These are phyloP conservation scores for Hypericum androsaemum DNA, from an alignment of 345 rosid genomes.

Conservation along the genomic window DNA sequence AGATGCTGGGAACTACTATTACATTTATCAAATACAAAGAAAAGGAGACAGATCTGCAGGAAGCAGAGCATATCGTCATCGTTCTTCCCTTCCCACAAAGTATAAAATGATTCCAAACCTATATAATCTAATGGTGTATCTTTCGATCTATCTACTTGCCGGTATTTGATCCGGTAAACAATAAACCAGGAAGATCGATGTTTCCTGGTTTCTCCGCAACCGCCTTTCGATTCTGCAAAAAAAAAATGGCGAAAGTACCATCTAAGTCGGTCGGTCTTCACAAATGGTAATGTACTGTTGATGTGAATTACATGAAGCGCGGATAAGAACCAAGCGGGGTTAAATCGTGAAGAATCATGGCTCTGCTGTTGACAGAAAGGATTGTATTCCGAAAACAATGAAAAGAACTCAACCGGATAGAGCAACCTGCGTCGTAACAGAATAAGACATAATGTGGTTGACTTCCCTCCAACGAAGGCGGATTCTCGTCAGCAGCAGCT, in stretches of 20 bases:
- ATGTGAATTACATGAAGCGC: neutral
- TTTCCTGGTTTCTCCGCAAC: neutral
- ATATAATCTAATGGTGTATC: too few relatives aligned
- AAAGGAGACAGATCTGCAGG: too few relatives aligned
- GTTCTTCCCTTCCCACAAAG: neutral
- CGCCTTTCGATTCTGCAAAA: conserved; percentile 10
- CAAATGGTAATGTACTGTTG: neutral
- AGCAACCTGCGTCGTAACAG: conserved; percentile 54
- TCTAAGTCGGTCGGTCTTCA: neutral
- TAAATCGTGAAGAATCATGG: conserved; percentile 15
- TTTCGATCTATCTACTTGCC: too few relatives aligned
- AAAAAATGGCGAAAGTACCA: neutral
- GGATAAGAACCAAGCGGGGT: conserved; percentile 21
- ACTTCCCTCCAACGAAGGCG: conserved; percentile 75
- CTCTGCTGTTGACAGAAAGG: conserved; percentile 56
- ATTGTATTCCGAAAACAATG: conserved; percentile 78
- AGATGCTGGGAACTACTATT: too few relatives aligned
- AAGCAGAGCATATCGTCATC: too few relatives aligned
- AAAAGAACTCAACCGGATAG: conserved; percentile 82
- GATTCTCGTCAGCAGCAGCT: conserved; percentile 96
- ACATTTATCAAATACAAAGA: too few relatives aligned
- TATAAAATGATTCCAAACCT: neutral
- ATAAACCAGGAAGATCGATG: neutral
- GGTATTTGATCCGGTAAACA: neutral
- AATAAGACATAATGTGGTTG: neutral